Evolutionary conservation across 495 filamentous ascomycete genomes (phyloP).

Genomic region (Darksidea phi): DNA sequence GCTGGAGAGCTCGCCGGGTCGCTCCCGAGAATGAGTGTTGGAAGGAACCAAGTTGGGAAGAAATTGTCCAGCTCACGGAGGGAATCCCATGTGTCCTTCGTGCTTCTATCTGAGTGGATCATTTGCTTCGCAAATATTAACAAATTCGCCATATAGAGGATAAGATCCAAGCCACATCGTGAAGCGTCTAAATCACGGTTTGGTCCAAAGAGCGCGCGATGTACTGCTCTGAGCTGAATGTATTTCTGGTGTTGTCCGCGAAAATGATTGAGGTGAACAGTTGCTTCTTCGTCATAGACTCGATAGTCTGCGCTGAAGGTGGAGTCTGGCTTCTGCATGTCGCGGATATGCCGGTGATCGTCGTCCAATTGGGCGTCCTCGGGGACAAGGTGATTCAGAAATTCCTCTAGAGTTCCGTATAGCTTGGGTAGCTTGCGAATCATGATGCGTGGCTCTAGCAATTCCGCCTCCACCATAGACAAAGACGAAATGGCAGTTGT

Average conservation of each 20-base stretch:
- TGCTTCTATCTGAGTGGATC: constrained; percentile 22
- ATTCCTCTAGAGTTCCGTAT: constrained; percentile 29
- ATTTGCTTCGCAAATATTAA: constrained; percentile 41
- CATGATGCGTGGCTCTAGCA: constrained; percentile 39
- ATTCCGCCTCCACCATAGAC: constrained; percentile 27
- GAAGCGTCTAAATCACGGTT: constrained; percentile 26
- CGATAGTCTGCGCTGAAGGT: constrained; percentile 35
- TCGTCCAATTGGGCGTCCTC: constrained; percentile 26
- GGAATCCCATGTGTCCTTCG: constrained; percentile 20
- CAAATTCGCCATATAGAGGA: constrained; percentile 49
- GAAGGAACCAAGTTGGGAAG: constrained; percentile 43
- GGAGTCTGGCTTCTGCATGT: constrained; percentile 41
- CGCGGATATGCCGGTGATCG: constrained; percentile 31
- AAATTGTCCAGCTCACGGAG: constrained; percentile 37
- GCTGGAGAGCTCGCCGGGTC: not conserved
- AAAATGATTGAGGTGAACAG: constrained; percentile 35
- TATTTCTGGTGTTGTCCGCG: constrained; percentile 32
- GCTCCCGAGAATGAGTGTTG: constrained; percentile 17
- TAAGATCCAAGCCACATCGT: constrained; percentile 40
- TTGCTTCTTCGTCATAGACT: constrained; percentile 33
- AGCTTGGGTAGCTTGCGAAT: constrained; percentile 42
- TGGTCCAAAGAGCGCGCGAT: constrained; percentile 31
- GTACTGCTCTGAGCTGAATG: constrained; percentile 36
- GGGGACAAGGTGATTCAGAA: constrained; percentile 43
- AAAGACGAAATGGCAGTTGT: constrained; percentile 32